Base-by-base conservation (phyloP, 2,329 filamentous ascomycete genomes). In the Arthrobotrys pseudoclavata region DNA sequence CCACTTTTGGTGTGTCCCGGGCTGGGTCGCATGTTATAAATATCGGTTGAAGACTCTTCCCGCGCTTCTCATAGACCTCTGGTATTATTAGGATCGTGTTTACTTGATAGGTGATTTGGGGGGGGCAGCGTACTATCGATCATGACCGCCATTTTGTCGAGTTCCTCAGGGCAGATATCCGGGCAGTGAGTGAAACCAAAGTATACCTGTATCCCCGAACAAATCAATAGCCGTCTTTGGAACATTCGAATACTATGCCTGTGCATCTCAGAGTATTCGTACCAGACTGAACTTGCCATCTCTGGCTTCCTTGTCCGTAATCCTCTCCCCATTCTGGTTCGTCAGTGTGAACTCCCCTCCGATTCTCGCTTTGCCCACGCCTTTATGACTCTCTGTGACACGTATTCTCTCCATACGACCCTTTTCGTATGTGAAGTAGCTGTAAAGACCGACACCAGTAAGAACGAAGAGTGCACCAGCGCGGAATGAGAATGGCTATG, bases 131-230 rank as follows among this genome's bases (percentile, higher is more conserved):
- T 79, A 82, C 81, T 86, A 83, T 99, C 94, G 82, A 96, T 91
- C 89, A 98, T 97, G 74, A 88, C 87, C n/a, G 95, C 92, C 94
- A 99, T 97, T 87, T 99, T 99, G 86, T 99, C 96, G 82, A 99
- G 91, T 85, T 99, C 96, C 83, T 99, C 96, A 37, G 96, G 96
- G 86, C 96, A 99, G 83, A 99, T 99, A 84, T 99, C 96, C 24
- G 96, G 96, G 84, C 96, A 99, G 84, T 97, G 94, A 7, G 93
- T 95, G 87, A 99, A 99, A 82, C 96, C 96, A 83, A 99, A 99
- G 86, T 99, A 99, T 42, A 98, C 90, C 93, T 96, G 80, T 76
- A 26, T 18, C 12, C 15, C 6, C 5, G 40, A n/a, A 64, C 62
- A 12, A 42, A 20, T 74, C 64, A 75, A 47, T 48, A 69, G 20